Evolutionary conservation across 2,329 filamentous ascomycete genomes (phyloP).

Genomic region (Xylaria sp.): DNA sequence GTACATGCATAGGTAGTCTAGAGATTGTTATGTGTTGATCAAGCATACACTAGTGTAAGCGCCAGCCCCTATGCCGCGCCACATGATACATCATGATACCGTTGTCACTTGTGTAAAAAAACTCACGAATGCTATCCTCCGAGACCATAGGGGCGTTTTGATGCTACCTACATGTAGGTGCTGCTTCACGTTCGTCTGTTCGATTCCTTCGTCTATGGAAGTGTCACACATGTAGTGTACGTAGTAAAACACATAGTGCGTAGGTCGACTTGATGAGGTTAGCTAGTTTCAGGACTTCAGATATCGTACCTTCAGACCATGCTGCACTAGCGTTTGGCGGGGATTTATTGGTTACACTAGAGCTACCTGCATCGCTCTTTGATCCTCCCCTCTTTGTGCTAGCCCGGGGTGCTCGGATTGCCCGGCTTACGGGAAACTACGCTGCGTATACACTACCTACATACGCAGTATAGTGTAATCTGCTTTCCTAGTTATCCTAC

Average conservation of each 20-base stretch:
- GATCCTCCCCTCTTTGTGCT: neutral
- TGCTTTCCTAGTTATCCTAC: neutral
- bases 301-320: neutral
- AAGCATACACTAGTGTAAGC: slow-evolving; percentile 6
- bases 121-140: neutral
- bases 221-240: neutral
- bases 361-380: neutral
- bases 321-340: neutral
- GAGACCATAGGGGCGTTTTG: slow-evolving; percentile 3
- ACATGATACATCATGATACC: neutral
- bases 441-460: too few species aligned
- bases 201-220: neutral
- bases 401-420: slow-evolving; percentile 16
- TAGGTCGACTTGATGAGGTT: neutral
- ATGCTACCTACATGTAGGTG: too few species aligned
- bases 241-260: neutral
- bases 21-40: neutral
- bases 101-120: neutral
- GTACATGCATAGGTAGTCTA: neutral
- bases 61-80: slow-evolving; percentile 7
- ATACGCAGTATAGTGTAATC: neutral
- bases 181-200: slow-evolving; percentile 3
- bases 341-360: slow-evolving; percentile 4
- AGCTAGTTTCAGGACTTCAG: slow-evolving; percentile 21
- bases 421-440: slow-evolving; percentile 26